Conservation (phyloP, 306 rosid species). For the Castanea sativa region DNA sequence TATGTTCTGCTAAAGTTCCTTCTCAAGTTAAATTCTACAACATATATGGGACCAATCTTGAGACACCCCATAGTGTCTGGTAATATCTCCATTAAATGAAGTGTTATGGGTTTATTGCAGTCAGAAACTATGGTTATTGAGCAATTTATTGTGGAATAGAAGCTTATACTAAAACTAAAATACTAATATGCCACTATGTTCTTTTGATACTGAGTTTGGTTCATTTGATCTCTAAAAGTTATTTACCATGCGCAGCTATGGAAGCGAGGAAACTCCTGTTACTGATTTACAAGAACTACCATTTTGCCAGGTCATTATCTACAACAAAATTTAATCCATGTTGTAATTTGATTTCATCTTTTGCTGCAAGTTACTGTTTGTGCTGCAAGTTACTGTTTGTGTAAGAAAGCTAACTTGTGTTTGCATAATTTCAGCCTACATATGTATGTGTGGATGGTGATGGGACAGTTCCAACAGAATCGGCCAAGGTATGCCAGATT, state of each 20-base stretch:
- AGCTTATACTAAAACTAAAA: neutral
- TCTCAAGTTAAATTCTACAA: constrained; percentile 81
- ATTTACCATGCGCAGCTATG: constrained; percentile 74
- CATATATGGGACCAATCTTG: constrained; percentile 69
- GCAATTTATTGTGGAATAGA: neutral
- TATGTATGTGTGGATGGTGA: constrained; percentile 81
- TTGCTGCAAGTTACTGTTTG: neutral
- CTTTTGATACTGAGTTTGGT: neutral
- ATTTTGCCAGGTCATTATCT: constrained; percentile 50
- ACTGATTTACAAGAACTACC: constrained; percentile 64
- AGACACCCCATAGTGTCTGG: constrained; percentile 89
- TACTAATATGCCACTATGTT: neutral
- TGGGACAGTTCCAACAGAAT: constrained; percentile 90
- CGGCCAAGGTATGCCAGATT: constrained; percentile 71
- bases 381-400: neutral
- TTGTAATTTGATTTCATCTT: neutral
- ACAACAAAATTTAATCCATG: neutral
- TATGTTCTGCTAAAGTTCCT: constrained; percentile 84
- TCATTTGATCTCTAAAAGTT: constrained; percentile 3
- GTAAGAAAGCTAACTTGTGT: constrained; percentile 15
- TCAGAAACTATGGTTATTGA: neutral
- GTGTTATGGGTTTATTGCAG: neutral
- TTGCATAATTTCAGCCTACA: constrained; percentile 55
- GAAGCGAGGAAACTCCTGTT: constrained; percentile 65
- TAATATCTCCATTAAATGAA: constrained; percentile 32